A percentile compares a stretch with the other conserved stretches of the same genome.
phyloP scores from a whole-genome alignment of 257 asterid species.

The Solanum phureja region DNA sequence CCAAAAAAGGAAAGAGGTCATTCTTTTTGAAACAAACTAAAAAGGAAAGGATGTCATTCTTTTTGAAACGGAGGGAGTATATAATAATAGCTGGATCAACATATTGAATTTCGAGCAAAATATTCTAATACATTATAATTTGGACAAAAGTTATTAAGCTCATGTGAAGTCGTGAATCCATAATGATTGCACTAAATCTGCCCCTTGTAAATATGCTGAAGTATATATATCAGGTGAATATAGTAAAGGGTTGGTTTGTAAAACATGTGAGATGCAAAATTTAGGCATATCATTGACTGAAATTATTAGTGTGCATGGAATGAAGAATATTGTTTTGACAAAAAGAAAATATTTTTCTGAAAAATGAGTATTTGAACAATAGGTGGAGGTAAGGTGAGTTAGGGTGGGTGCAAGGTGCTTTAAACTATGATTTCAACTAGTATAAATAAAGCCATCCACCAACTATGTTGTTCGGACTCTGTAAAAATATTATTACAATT shows the following conservation, averaged over 20 bases:
- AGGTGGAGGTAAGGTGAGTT: background rate
- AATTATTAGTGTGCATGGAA: background rate
- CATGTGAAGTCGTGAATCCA: background rate
- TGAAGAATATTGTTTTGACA: background rate
- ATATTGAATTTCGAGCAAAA: background rate
- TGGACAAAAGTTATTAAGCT: background rate
- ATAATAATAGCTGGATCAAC: background rate
- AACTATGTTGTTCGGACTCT: background rate
- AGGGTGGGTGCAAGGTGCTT: background rate
- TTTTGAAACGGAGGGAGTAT: background rate
- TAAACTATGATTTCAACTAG: background rate
- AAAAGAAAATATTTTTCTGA: background rate
- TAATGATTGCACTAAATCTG: background rate
- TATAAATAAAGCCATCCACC: background rate
- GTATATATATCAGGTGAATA: background rate
- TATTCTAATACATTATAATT: background rate
- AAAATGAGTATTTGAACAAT: background rate
- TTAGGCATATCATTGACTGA: background rate
- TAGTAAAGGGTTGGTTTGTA: background rate
- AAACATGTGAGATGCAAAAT: background rate
- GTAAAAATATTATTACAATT: background rate
- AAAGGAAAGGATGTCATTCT: too few species aligned
- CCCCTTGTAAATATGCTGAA: background rate
- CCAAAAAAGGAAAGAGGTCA: too few species aligned
- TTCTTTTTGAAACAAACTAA: too few species aligned